Base-by-base conservation (phyloP, 2,329 filamentous ascomycete genomes). In the Alternaria sp. region DNA sequence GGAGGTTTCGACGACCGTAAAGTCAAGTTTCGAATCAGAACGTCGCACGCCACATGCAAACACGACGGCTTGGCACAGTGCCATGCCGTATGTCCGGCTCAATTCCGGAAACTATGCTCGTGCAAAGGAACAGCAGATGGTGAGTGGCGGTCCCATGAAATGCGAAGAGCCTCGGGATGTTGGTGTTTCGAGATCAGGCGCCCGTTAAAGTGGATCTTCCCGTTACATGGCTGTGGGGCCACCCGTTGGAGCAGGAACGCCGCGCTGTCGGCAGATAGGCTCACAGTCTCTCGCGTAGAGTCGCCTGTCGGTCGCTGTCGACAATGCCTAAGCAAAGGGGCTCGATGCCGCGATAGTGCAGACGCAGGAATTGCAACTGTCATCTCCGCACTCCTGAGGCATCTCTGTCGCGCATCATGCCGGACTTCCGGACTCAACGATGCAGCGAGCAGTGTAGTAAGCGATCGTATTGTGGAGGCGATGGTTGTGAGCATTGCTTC, bases 1-100 rank as follows among this genome's bases (percentile, higher is more conserved):
- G 46, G 61, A 62, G 58, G 71, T 74, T 72, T 72, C 67, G 64
- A 62, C 47, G 51, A 51, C 56, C 50, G 61, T 53, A 62, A 61
- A 51, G 62, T 65, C 64, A 67, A 63, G 71, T 73, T 73, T 73
- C 71, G 71, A 72, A 73, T 67, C 63, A 55, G 55, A 45, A 54
- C 18, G 47, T 25, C 64, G 66, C 63, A 68, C 61, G 70, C 58
- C 66, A 67, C 54, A 28, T 37, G 67, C 65, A 74, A 72, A 74
- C 71, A 64, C 59, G 66, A 67, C 63, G 60, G 56, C 61, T 58
- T 26, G 44, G 15, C 46, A 50, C 56, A 58, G 64, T 56, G 37
- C 63, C 62, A 61, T 49, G 28, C 60, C 26, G 56, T 58, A 63
- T 55, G 49, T 46, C 58, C 56, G 56, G 44, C 25, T 25, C 46